These are phyloP conservation scores for Populus hybrid DNA, from an alignment of 441 rosid species.

Conservation along the genomic window DNA sequence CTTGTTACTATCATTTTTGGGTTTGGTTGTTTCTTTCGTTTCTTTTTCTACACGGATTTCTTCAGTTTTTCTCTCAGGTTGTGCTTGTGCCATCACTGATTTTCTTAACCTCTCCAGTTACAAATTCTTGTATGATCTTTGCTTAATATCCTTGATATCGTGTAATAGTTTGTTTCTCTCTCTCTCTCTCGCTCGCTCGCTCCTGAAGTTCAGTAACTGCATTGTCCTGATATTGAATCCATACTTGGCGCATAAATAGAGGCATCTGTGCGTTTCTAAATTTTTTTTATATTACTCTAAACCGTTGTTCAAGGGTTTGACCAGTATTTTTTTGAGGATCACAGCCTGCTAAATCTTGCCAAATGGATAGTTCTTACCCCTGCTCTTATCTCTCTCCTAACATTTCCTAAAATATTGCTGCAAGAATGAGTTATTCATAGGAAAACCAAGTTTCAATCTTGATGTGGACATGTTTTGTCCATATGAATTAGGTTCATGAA, in stretches of 20 bases:
- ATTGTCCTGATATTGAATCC: constrained; percentile 45
- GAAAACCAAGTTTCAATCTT: background rate
- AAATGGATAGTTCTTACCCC: background rate
- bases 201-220: constrained; percentile 55
- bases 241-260: constrained; percentile 52
- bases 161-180: background rate
- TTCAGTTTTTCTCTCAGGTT: constrained; percentile 19
- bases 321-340: constrained; percentile 26
- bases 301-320: constrained; percentile 39
- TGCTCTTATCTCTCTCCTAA: background rate
- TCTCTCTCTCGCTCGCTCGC: background rate
- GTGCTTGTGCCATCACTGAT: constrained; percentile 54
- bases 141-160: too few species aligned
- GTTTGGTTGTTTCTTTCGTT: constrained; percentile 13
- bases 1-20: background rate
- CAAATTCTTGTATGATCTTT: background rate
- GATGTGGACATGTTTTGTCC: background rate
- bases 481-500: too few species aligned
- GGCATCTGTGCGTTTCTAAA: constrained; percentile 8
- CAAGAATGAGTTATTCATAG: background rate
- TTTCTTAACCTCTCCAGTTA: background rate
- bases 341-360: constrained; percentile 16
- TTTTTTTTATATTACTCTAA: constrained; percentile 17
- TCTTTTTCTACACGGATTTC: constrained; percentile 16
- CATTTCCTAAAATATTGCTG: background rate